Percentiles rank a stretch among this genome's conserved stretches.
These are phyloP conservation scores for Talaromyces atroroseus DNA, from an alignment of 2,329 filamentous ascomycete species.

Conservation along the genomic window DNA sequence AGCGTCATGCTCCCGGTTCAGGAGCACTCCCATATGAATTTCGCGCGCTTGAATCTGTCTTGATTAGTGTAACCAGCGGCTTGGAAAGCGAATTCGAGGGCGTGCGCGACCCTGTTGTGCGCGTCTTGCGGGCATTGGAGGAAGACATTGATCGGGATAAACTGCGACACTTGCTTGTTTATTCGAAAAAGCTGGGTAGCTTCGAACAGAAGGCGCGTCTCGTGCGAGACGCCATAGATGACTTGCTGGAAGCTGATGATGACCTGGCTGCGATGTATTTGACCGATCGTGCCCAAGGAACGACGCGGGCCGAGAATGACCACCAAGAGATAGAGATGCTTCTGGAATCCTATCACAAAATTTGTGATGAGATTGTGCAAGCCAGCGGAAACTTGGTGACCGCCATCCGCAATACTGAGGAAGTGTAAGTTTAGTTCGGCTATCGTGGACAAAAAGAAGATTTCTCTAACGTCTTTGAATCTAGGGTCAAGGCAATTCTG, in stretches of 20 bases:
- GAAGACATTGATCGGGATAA: conserved; percentile 96
- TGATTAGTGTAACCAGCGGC: conserved; percentile 87
- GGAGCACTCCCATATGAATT: conserved; percentile 86
- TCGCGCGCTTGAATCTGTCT: conserved; percentile 85
- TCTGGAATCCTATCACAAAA: conserved; percentile 93
- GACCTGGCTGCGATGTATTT: conserved; percentile 94
- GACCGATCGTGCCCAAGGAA: conserved; percentile 75
- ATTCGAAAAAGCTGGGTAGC: conserved; percentile 91
- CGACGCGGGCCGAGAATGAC: conserved; percentile 70
- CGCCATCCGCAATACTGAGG: conserved; percentile 94
- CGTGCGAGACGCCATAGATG: conserved; percentile 90
- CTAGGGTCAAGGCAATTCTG: conserved; percentile 89
- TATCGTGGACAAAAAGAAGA: background rate
- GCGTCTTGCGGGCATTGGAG: conserved; percentile 82
- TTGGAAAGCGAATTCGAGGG: conserved; percentile 93
- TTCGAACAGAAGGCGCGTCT: conserved; percentile 96
- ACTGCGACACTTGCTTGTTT: conserved; percentile 79
- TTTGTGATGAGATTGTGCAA: conserved; percentile 96
- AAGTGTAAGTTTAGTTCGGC: conserved; percentile 63
- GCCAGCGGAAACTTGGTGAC: conserved; percentile 88
- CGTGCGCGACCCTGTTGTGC: conserved; percentile 85
- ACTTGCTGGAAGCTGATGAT: conserved; percentile 92
- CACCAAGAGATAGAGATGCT: conserved; percentile 97
- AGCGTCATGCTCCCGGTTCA: conserved; percentile 55
- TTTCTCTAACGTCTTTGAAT: conserved; percentile 15